Evolutionary conservation across 2,329 filamentous ascomycete species (phyloP).

Genomic region (Cladosporium sp.): DNA sequence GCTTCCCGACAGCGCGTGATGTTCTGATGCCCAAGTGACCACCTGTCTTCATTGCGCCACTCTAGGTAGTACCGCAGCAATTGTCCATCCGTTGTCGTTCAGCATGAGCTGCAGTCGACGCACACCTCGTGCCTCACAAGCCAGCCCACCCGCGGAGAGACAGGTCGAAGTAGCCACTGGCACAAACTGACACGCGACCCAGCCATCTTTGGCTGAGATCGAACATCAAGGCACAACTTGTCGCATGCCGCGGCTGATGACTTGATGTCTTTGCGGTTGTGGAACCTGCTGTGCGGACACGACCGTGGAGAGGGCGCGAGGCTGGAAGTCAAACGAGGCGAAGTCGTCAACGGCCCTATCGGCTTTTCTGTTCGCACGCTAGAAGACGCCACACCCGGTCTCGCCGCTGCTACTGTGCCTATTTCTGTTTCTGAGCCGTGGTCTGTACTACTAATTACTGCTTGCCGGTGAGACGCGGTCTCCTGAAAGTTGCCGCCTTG

Average conservation of each 20-base stretch:
- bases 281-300: background rate
- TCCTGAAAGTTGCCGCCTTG: slow-evolving; percentile 1
- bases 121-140: too few species aligned
- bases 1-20: too few species aligned
- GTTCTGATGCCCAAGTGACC: too few species aligned
- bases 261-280: background rate
- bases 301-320: background rate
- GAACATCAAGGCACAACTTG: too few species aligned
- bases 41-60: too few species aligned
- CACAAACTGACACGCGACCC: too few species aligned
- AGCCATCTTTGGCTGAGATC: too few species aligned
- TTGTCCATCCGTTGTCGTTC: too few species aligned
- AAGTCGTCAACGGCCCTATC: background rate
- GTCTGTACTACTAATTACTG: background rate
- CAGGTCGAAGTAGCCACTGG: too few species aligned
- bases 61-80: too few species aligned
- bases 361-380: background rate
- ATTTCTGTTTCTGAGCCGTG: background rate
- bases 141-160: too few species aligned
- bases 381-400: background rate
- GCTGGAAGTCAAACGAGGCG: background rate
- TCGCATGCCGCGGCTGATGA: background rate
- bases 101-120: too few species aligned
- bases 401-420: background rate
- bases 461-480: background rate